Base-by-base conservation (phyloP, 345 rosid species). In the Carallia brachiata region DNA sequence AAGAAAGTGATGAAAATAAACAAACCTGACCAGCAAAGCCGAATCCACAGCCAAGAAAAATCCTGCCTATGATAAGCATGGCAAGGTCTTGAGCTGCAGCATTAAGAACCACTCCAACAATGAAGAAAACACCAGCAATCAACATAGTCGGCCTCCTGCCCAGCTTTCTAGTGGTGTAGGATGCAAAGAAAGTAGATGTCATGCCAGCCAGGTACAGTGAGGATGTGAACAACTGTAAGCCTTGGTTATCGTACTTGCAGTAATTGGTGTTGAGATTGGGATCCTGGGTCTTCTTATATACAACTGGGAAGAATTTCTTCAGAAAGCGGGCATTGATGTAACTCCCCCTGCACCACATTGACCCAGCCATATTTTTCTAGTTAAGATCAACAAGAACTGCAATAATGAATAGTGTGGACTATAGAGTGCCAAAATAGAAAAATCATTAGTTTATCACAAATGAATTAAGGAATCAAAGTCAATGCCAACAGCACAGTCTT, bases 161-260 rank as follows among this genome's bases (percentile, higher is more conserved):
- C 1, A 88, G 79, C 53, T n/a, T 85, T 67, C 99, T 80, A 0
- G 99, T 94, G 37, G 99, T 94, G 79, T 90, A 92, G 34, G 97
- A 92, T 9, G 99, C 99, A 53, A 90, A 90, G 85, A 94, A 92
- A 39, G 98, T 94, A 16, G 98, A 81, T 0, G 88, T 84, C 58
- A 94, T 74, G 30, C 97, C 98, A 1, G 98, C 98, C 70, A 94
- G 78, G 78, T 94, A 94, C 13, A 94, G 88, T 2, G 99, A 94
- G 0, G 97, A 94, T 2, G 99, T 92, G 87, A 94, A 94, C 65
- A 92, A 74, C 36, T 90, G 97, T 64, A 94, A 77, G 34, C 95
- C 96, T 77, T 94, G 97, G 56, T 90, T 94, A 70, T 94, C 99
- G 55, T 94, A 94, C 70, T 90, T 84, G 93, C 99, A 94, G 72